phyloP scores from a whole-genome alignment of 352 stramenopile genomes.

The Pythium volutum region DNA sequence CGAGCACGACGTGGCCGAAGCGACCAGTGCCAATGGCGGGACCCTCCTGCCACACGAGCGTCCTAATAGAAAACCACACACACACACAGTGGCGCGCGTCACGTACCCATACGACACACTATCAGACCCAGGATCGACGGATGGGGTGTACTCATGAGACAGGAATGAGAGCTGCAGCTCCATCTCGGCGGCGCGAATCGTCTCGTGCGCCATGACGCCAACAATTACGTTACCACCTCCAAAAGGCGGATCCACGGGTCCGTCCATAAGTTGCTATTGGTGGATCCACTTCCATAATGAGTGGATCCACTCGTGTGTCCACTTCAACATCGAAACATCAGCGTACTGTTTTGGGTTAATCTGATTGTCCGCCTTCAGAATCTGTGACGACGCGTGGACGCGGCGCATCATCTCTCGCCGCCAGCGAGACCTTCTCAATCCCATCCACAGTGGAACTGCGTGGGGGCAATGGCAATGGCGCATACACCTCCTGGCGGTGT shows the following conservation, averaged over 20 bases:
- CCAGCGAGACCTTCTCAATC: background rate
- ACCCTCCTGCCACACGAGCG: slow-evolving; percentile 66
- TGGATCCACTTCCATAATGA: background rate
- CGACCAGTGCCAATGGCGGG: slow-evolving; percentile 59
- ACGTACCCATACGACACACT: background rate
- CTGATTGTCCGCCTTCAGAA: background rate
- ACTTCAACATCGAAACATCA: slow-evolving; percentile 6
- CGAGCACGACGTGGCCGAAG: slow-evolving; percentile 72
- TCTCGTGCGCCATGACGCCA: background rate
- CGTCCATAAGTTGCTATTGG: background rate
- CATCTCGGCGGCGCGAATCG: background rate
- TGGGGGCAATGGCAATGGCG: slow-evolving; percentile 14
- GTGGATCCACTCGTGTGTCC: background rate
- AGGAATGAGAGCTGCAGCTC: slow-evolving; percentile 54
- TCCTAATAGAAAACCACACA: slow-evolving; percentile 35
- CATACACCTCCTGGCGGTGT: slow-evolving; percentile 17
- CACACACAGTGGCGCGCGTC: no score
- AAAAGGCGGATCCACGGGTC: background rate
- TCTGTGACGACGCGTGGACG: background rate
- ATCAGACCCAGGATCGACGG: background rate
- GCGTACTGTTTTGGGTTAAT: background rate
- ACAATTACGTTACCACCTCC: background rate
- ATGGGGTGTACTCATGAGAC: slow-evolving; percentile 29
- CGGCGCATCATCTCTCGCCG: background rate
- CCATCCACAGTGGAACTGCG: background rate